phyloP scores from a whole-genome alignment of 140 eudicot genomes.

The Erigeron philadelphicus region DNA sequence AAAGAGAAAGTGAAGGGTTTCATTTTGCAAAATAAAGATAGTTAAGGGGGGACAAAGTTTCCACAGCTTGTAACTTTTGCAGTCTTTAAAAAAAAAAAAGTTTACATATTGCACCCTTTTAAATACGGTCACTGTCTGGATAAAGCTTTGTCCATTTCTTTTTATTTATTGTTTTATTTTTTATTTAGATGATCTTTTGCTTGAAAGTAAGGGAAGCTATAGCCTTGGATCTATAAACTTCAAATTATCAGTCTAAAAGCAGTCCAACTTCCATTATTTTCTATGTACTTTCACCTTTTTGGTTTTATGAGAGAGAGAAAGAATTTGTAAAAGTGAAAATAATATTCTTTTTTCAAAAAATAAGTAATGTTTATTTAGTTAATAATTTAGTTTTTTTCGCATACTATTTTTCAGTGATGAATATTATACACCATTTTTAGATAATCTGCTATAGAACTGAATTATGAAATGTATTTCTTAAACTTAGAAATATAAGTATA shows the following conservation, averaged over 20 bases:
- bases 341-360: too few relatives aligned
- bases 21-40: conserved; percentile 36
- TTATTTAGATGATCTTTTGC: conserved; percentile 40
- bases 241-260: conserved; percentile 43
- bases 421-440: too few relatives aligned
- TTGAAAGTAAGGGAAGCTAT: conserved; percentile 60
- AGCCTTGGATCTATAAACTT: conserved; percentile 65
- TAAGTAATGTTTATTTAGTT: too few relatives aligned
- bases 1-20: conserved; percentile 35
- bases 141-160: conserved; percentile 43
- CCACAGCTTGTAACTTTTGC: conserved; percentile 80
- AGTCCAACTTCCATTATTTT: conserved; percentile 59
- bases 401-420: too few relatives aligned
- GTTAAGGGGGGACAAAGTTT: conserved; percentile 83
- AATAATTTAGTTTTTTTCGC: too few relatives aligned
- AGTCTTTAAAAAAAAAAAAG: conserved; percentile 53
- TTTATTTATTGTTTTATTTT: conserved; percentile 6
- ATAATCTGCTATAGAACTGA: too few relatives aligned
- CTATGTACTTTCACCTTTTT: conserved; percentile 39
- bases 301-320: conserved; percentile 24
- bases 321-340: neutral
- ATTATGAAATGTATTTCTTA: too few relatives aligned
- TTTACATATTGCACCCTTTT: conserved; percentile 45
- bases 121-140: conserved; percentile 50
- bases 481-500: too few relatives aligned